phyloP scores from a whole-genome alignment of 768 basidiomycete species.

The Podaxis mareebaensis region DNA sequence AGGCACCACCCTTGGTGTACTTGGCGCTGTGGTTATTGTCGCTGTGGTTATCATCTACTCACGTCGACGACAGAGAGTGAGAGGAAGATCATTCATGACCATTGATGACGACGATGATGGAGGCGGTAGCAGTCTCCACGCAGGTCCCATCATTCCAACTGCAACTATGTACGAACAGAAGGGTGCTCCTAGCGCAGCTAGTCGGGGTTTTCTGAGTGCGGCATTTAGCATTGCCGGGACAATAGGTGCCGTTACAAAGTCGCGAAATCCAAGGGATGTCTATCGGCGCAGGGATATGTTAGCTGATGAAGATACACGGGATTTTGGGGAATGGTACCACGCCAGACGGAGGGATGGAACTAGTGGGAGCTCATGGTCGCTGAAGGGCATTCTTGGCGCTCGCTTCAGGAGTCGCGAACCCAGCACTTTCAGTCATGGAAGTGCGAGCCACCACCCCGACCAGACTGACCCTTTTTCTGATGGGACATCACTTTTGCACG shows the following conservation, averaged over 20 bases:
- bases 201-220: slow-evolving; percentile 19
- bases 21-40: slow-evolving; percentile 50
- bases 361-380: slow-evolving; percentile 54
- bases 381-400: slow-evolving; percentile 45
- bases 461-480: slow-evolving; percentile 56
- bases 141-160: slow-evolving; percentile 31
- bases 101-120: slow-evolving; percentile 28
- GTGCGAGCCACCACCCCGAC: slow-evolving; percentile 39
- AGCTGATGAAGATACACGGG: slow-evolving; percentile 69
- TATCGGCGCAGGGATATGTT: slow-evolving; percentile 67
- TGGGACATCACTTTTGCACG: slow-evolving; percentile 36
- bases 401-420: slow-evolving; percentile 41
- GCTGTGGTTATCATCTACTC: slow-evolving; percentile 45
- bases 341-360: slow-evolving; percentile 38
- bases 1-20: slow-evolving; percentile 59
- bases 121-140: slow-evolving; percentile 2
- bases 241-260: slow-evolving; percentile 31
- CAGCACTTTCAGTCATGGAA: slow-evolving; percentile 30
- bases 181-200: neutral
- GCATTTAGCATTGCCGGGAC: slow-evolving; percentile 32
- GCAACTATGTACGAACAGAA: slow-evolving; percentile 25
- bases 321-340: slow-evolving; percentile 46
- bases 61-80: slow-evolving; percentile 32
- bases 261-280: slow-evolving; percentile 26
- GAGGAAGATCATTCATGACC: slow-evolving; percentile 30